phyloP scores from a whole-genome alignment of 1,284 basidiomycete genomes.

The Agaricales sp. region DNA sequence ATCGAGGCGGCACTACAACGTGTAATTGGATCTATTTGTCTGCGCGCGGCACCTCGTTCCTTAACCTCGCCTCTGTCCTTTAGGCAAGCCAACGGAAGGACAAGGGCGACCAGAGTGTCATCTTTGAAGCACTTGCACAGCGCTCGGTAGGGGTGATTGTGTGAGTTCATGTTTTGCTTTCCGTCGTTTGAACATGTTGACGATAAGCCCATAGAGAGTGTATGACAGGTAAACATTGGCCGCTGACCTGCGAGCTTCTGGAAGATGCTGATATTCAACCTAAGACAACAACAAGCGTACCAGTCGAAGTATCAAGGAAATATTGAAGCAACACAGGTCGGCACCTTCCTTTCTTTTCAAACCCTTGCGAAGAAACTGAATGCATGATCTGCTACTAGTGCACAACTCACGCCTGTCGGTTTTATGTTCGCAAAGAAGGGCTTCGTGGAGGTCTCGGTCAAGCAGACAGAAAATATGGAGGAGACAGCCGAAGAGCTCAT shows the following conservation, averaged over 20 bases:
- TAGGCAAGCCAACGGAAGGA: conserved; percentile 45
- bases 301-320: conserved; percentile 50
- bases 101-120: conserved; percentile 37
- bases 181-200: conserved; percentile 3
- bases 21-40: conserved; percentile 29
- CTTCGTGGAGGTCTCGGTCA: conserved; percentile 44
- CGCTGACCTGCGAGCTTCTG: not conserved
- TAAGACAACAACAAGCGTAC: conserved; percentile 60
- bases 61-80: conserved; percentile 3
- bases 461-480: conserved; percentile 31
- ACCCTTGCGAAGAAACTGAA: not conserved
- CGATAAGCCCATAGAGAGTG: conserved; percentile 52
- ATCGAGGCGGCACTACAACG: conserved; percentile 52
- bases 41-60: not conserved
- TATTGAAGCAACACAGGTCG: conserved; percentile 51
- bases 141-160: conserved; percentile 68
- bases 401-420: conserved; percentile 60
- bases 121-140: conserved; percentile 67
- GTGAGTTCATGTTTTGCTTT: conserved; percentile 31
- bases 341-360: conserved; percentile 12
- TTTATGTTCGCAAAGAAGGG: conserved; percentile 73
- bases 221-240: conserved; percentile 30
- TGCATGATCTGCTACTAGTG: conserved; percentile 27
- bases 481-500: conserved; percentile 37
- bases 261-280: not conserved